Evolutionary conservation across 169 alveolate genomes (phyloP).

Genomic region (Cryptosporidium viatorum): DNA sequence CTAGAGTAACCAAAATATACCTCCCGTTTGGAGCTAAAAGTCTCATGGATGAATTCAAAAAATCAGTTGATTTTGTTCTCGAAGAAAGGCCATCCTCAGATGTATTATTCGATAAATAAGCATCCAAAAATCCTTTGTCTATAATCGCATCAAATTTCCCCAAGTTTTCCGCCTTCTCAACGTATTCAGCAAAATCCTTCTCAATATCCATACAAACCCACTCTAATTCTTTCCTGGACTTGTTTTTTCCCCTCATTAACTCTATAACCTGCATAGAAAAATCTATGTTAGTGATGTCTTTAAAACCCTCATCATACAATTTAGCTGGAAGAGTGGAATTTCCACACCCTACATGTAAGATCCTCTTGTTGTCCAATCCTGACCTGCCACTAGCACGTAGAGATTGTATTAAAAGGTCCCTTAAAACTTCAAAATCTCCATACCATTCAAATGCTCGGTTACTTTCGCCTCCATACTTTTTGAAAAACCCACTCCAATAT

Average conservation of each 20-base stretch:
- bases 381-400: slow-evolving; percentile 3
- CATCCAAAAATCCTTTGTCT: slow-evolving; percentile 74
- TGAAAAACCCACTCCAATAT: slow-evolving; percentile 43
- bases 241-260: slow-evolving; percentile 83
- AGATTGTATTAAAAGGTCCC: slow-evolving; percentile 3
- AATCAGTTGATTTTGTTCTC: slow-evolving; percentile 1
- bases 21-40: slow-evolving; percentile 35
- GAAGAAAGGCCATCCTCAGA: neutral
- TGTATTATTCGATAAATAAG: slow-evolving; percentile 20
- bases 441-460: slow-evolving; percentile 56
- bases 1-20: slow-evolving; percentile 46
- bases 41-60: neutral
- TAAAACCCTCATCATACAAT: slow-evolving; percentile 86
- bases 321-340: slow-evolving; percentile 87
- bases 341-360: slow-evolving; percentile 90
- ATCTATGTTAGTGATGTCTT: slow-evolving; percentile 86
- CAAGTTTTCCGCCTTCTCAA: slow-evolving; percentile 5
- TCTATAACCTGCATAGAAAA: slow-evolving; percentile 85
- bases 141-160: slow-evolving; percentile 51
- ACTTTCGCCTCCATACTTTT: neutral
- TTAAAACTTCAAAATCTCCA: slow-evolving; percentile 43
- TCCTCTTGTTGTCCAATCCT: slow-evolving; percentile 57
- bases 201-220: slow-evolving; percentile 67
- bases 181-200: slow-evolving; percentile 44
- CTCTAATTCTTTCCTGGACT: slow-evolving; percentile 71